Conservation (phyloP, 2,329 filamentous ascomycete genomes). For the Aureobasidium vineae region DNA sequence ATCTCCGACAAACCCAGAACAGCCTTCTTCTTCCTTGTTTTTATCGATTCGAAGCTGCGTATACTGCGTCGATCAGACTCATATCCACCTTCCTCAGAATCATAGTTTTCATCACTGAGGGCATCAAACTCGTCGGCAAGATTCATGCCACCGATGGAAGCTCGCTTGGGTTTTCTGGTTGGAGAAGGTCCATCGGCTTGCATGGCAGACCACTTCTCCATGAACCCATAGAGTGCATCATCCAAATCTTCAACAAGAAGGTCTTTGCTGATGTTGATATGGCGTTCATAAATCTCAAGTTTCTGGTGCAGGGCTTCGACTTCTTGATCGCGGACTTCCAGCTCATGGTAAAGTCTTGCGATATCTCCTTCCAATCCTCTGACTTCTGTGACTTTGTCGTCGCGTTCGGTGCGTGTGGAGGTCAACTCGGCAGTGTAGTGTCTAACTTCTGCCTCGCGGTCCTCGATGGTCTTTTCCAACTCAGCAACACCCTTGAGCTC, state of each 20-base stretch:
- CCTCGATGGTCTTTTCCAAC: neutral
- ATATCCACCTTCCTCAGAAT: neutral
- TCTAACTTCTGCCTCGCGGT: constrained; percentile 2
- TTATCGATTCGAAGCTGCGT: neutral
- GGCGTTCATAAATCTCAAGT: neutral
- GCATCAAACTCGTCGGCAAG: neutral
- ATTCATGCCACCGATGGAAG: neutral
- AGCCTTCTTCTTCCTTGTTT: neutral
- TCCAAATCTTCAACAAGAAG: neutral
- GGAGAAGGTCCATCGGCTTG: neutral
- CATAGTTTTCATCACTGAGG: neutral
- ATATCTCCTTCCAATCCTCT: constrained; percentile 17
- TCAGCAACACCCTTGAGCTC: neutral
- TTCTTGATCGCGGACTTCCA: neutral
- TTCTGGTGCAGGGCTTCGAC: neutral
- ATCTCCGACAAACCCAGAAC: neutral
- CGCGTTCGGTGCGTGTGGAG: neutral
- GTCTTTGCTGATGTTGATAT: neutral
- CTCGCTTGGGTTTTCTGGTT: neutral
- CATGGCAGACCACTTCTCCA: neutral
- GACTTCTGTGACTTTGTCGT: neutral
- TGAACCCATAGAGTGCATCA: neutral
- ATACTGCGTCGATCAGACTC: neutral
- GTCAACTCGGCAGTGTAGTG: neutral
- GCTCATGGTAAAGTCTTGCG: neutral